phyloP scores from a whole-genome alignment of 2,329 filamentous ascomycete genomes.

The Epichloe sp. region DNA sequence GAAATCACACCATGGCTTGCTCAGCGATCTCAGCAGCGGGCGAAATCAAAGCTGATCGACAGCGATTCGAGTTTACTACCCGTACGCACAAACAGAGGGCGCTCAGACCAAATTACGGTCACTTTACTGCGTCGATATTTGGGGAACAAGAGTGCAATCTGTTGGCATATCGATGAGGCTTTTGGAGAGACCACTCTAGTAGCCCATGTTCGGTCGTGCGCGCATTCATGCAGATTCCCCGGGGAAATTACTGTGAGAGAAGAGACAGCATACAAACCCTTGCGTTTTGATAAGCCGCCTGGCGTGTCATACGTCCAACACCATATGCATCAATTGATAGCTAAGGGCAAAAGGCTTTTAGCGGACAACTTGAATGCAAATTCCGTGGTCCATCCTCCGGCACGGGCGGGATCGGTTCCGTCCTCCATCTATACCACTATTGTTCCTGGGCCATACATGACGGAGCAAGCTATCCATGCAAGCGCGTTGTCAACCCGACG shows the following conservation, averaged over 20 bases:
- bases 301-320: neutral
- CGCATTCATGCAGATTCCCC: slow-evolving; percentile 12
- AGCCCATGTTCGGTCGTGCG: neutral
- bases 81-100: neutral
- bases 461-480: neutral
- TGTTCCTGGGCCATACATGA: neutral
- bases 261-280: slow-evolving; percentile 15
- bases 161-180: neutral
- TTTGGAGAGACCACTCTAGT: neutral
- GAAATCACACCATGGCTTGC: too few relatives aligned
- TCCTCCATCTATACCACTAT: neutral
- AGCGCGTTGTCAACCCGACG: neutral
- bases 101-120: neutral
- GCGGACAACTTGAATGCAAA: neutral
- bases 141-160: too few relatives aligned
- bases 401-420: slow-evolving; percentile 1
- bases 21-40: too few relatives aligned
- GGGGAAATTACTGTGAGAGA: slow-evolving; percentile 11
- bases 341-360: neutral
- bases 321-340: neutral
- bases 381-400: neutral
- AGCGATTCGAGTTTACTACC: too few relatives aligned
- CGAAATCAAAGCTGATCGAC: too few relatives aligned
- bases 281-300: neutral
- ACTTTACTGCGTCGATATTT: too few relatives aligned